Conservation (phyloP, 805 yeast species). For the Zygosaccharomyces bailii region DNA sequence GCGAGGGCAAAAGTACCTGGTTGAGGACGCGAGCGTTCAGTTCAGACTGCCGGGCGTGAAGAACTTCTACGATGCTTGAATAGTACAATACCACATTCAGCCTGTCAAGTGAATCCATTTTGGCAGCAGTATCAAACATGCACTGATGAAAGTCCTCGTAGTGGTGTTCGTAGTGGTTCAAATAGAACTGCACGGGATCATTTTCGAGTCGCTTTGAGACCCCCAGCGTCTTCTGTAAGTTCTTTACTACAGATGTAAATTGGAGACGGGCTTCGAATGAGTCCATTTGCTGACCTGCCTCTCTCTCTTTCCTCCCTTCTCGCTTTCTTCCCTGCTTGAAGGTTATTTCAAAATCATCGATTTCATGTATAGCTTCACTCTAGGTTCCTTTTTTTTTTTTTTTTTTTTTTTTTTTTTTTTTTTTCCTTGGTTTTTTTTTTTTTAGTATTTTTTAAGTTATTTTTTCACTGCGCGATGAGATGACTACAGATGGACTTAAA, state of each 20-base stretch:
- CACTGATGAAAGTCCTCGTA: constrained; percentile 37
- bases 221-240: constrained; percentile 51
- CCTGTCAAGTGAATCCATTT: constrained; percentile 34
- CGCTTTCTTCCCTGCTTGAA: background rate
- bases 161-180: constrained; percentile 28
- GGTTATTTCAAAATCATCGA: too few relatives aligned
- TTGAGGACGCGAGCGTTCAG: constrained; percentile 23
- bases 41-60: constrained; percentile 22
- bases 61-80: constrained; percentile 28
- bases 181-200: constrained; percentile 33
- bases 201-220: constrained; percentile 43
- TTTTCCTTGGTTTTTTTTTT: background rate
- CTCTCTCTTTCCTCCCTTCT: background rate
- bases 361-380: too few relatives aligned
- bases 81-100: constrained; percentile 28
- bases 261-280: constrained; percentile 82
- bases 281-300: constrained; percentile 53
- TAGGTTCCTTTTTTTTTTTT: background rate
- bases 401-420: background rate
- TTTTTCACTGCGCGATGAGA: constrained; percentile 2
- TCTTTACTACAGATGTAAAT: constrained; percentile 62
- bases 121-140: constrained; percentile 28
- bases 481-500: constrained; percentile 1
- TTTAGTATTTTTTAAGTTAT: background rate
- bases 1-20: constrained; percentile 27